Conservation (phyloP, 805 yeast genomes). For the Ogataea degrootiae region DNA sequence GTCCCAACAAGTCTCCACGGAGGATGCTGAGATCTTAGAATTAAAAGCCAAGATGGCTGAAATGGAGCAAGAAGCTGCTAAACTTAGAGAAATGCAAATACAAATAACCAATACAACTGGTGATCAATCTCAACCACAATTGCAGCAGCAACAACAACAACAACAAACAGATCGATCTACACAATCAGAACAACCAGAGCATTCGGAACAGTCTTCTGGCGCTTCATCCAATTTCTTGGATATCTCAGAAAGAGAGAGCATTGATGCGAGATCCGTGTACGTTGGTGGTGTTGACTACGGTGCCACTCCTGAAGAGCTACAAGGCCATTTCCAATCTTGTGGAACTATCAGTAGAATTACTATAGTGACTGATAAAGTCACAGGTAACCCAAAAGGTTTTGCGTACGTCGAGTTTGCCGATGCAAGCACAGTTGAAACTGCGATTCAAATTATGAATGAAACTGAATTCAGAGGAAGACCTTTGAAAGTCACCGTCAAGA, state of each 20-base stretch:
- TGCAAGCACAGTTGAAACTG: slow-evolving; percentile 56
- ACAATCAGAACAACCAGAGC: background rate
- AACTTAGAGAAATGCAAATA: slow-evolving; percentile 54
- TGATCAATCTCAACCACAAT: slow-evolving; percentile 1
- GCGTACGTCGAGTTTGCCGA: slow-evolving; percentile 84
- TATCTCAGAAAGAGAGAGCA: slow-evolving; percentile 45
- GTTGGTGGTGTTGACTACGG: slow-evolving; percentile 84
- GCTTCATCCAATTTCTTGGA: slow-evolving; percentile 13
- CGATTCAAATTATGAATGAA: slow-evolving; percentile 58
- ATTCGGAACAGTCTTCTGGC: slow-evolving; percentile 3
- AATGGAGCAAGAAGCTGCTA: slow-evolving; percentile 61
- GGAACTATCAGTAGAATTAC: slow-evolving; percentile 80
- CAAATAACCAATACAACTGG: slow-evolving; percentile 13
- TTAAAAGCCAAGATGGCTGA: slow-evolving; percentile 44
- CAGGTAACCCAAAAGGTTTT: slow-evolving; percentile 83
- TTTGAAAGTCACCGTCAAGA: slow-evolving; percentile 68
- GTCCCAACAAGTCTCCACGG: slow-evolving; percentile 2
- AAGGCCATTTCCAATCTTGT: slow-evolving; percentile 61
- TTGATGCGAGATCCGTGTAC: slow-evolving; percentile 73
- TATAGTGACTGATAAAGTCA: slow-evolving; percentile 62
- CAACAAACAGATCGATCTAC: slow-evolving; percentile 4
- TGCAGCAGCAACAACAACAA: slow-evolving; percentile 1
- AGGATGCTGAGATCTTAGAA: slow-evolving; percentile 27
- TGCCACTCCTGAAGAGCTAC: slow-evolving; percentile 74
- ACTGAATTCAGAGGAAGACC: slow-evolving; percentile 62